Evolutionary conservation across 306 rosid genomes (phyloP), one percentile per base, ranked within the genome.

Genomic region (Pyrus betulifolia): DNA sequence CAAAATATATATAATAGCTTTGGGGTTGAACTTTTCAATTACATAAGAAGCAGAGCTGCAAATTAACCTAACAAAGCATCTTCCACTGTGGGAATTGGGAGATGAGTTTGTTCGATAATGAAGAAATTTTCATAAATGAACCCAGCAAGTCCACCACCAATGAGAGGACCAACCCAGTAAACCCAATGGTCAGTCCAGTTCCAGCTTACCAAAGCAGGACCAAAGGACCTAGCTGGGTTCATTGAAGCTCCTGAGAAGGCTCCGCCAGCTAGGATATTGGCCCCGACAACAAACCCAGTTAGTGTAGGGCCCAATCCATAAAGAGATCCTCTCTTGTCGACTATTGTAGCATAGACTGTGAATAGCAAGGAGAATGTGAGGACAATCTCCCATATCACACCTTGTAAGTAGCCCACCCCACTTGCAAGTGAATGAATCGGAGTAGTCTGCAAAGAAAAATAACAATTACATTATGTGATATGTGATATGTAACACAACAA

Each of bases 81-180:
- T 66, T 86, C 89, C 4, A 61, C 85, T 0, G 7, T 75, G 13
- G 85, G 85, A 35, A 92, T 67, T 3, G 84, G 93, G 73, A 25
- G 83, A 52, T 92, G 93, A 27, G 86, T 35, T 49, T 25, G 69
- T 25, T 51, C 89, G 31, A 68, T n/a, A 44, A 90, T 94, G 84
- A 94, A 92, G 86, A 90, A 89, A 65, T 75, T 87, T 57, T 92
- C 96, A 25, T 94, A 94, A 49, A 88, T 72, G 78, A 76, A 90
- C 5, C 97, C 97, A 5, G 92, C 98, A 70, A 94, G 89, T 2
- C 87, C 93, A 49, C 96, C 98, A 38, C 97, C 98, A 52, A 90
- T 83, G 15, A 92, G 91, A n/a, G 98, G 98, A 8, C 98, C 96
- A 61, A 90, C 93, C 96, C 98, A 94, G 71, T 94, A 92, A 59